Base-by-base conservation (phyloP, 306 rosid genomes). In the Vigna hirtella region DNA sequence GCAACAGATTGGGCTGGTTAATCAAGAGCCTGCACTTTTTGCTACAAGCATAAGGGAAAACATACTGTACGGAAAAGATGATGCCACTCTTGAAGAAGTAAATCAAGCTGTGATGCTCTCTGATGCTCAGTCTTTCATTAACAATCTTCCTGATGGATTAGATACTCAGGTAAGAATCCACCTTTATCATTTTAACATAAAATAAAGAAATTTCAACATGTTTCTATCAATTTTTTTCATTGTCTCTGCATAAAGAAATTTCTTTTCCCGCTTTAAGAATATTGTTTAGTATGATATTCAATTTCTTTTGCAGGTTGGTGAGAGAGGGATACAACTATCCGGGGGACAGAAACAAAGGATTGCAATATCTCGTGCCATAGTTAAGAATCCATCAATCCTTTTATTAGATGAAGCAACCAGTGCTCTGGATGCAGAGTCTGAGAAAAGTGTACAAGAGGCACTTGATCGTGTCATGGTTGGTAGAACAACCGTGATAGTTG, bases 261-360 rank as follows among this genome's bases (percentile, higher is more conserved):
- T 26, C 28, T 26, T 24, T 26, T 26, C 28, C 28, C 28, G 28
- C 28, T 26, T 30, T 30, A 30, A 30, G 34, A 30, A 30, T 30
- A 30, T 30, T 30, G 34, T 30, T 30, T 30, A 30, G 34, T 3
- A 30, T 3, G 34, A 30, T 30, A 57, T 14, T 32, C 30, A 45
- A 1, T 42, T 50, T 52, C 4, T 66, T 80, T 76, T 72, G 38
- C 56, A 93, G 98, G 98, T 94, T 76, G 98, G 98, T 24, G 98
- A 94, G 81, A 89, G 97, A 87, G 98, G 98, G 42, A 87, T 94
- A 81, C 98, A 94, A 74, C 73, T 91, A 56, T 93, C 98, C 3
- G 98, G 97, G 7, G 97, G 98, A 78, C 98, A 94, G 56, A 91
- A 94, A 85, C 98, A 91, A 36, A 79, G 98, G 58, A 91, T 94